Percentiles rank a stretch among this genome's conserved stretches.
phyloP scores from a whole-genome alignment of 495 filamentous ascomycete genomes.

The Aspergillus affinis region DNA sequence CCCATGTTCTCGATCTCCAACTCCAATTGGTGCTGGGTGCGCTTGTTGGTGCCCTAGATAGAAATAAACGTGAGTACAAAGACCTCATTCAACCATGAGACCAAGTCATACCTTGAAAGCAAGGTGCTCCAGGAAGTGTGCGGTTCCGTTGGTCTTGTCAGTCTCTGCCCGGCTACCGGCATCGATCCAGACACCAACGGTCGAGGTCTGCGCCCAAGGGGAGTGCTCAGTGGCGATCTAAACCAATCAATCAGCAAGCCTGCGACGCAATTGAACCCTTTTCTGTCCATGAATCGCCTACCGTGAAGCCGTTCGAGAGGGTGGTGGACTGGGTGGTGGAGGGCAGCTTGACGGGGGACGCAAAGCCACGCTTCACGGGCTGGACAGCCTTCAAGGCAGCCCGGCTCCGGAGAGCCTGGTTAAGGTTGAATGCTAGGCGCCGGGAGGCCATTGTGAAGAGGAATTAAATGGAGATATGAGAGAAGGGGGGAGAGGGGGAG shows the following conservation, averaged over 20 bases:
- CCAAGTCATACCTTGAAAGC: conserved; percentile 82
- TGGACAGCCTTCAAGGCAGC: conserved; percentile 70
- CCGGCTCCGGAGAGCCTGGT: conserved; percentile 81
- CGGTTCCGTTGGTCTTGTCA: conserved; percentile 96
- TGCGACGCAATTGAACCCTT: conserved; percentile 25
- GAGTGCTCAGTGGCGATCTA: conserved; percentile 98
- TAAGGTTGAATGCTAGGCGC: conserved; percentile 85
- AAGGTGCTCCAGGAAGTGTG: conserved; percentile 98
- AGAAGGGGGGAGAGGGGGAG: conserved; percentile 27
- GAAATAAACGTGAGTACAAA: conserved; percentile 22
- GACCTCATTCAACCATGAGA: neutral
- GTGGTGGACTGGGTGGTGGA: conserved; percentile 91
- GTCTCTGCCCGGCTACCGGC: conserved; percentile 97
- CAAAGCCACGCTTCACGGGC: conserved; percentile 77
- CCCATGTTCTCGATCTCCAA: conserved; percentile 99
- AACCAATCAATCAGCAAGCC: conserved; percentile 37
- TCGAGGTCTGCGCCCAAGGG: conserved; percentile 97
- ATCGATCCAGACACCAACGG: conserved; percentile 99
- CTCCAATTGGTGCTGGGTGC: conserved; percentile 94
- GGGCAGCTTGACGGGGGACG: conserved; percentile 72
- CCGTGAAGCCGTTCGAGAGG: conserved; percentile 93
- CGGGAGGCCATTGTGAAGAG: conserved; percentile 79
- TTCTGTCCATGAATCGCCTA: conserved; percentile 46
- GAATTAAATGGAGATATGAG: conserved; percentile 17
- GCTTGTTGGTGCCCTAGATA: conserved; percentile 80